Conservation (phyloP, 768 basidiomycete species). For the Crepidotus variabilis region DNA sequence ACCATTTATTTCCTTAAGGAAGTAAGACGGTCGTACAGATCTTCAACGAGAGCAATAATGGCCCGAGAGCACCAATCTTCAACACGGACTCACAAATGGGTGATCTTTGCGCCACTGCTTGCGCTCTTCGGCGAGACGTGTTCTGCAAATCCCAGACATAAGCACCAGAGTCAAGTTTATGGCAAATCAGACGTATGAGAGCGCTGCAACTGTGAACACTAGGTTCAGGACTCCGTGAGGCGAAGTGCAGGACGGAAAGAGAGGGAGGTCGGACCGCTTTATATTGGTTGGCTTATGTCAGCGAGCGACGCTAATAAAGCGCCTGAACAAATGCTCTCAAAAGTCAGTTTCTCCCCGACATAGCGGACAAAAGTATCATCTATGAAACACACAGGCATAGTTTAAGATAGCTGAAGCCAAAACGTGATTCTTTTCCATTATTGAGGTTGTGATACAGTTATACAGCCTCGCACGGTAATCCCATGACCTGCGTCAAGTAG, state of each 20-base stretch:
- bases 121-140: slow-evolving; percentile 91
- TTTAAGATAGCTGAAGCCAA: background rate
- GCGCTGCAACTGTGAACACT: background rate
- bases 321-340: background rate
- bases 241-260: background rate
- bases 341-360: background rate
- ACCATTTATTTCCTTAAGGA: background rate
- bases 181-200: background rate
- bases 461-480: background rate
- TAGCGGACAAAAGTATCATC: background rate
- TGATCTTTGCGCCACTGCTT: slow-evolving; percentile 99
- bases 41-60: background rate
- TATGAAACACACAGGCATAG: background rate
- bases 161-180: background rate
- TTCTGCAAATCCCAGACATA: slow-evolving; percentile 92
- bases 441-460: background rate
- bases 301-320: background rate
- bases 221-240: background rate
- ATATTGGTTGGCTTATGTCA: background rate
- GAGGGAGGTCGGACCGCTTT: background rate
- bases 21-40: background rate
- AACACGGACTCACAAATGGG: slow-evolving; percentile 74
- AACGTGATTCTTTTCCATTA: background rate
- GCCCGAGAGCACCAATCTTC: background rate
- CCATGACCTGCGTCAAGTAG: background rate